Percentiles rank a stretch among this genome's conserved stretches.
Evolutionary conservation across 768 basidiomycete genomes (phyloP).

Genomic region (Holtermannia corniformis): DNA sequence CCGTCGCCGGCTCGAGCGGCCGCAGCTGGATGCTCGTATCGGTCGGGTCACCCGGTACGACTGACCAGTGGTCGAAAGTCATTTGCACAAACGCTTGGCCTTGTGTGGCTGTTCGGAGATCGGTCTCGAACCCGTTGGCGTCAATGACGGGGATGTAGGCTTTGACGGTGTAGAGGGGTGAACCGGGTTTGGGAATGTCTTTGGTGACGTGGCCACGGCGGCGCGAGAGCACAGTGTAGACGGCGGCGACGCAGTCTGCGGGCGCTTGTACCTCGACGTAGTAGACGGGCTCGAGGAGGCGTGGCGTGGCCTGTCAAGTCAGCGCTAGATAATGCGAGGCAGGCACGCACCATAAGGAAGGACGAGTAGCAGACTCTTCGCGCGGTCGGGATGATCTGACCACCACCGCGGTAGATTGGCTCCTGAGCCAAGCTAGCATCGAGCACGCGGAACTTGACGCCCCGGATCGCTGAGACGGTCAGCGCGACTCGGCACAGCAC

Average conservation of each 20-base stretch:
- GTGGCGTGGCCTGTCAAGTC: slow-evolving; percentile 71
- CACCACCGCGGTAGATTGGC: slow-evolving; percentile 94
- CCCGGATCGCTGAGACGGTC: slow-evolving; percentile 69
- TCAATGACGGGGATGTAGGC: slow-evolving; percentile 97
- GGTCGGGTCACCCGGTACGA: slow-evolving; percentile 98
- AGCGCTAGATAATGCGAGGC: background rate
- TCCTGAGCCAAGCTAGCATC: slow-evolving; percentile 88
- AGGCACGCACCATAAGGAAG: slow-evolving; percentile 76
- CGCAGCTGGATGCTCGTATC: slow-evolving; percentile 94
- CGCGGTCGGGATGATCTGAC: slow-evolving; percentile 98
- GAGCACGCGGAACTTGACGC: slow-evolving; percentile 93
- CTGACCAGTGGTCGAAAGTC: slow-evolving; percentile 96
- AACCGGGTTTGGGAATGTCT: slow-evolving; percentile 95
- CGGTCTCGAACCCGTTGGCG: slow-evolving; percentile 97
- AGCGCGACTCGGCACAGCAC: background rate
- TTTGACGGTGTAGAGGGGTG: slow-evolving; percentile 94
- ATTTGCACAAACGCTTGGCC: slow-evolving; percentile 99
- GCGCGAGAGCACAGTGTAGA: slow-evolving; percentile 96
- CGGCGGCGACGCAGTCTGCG: slow-evolving; percentile 95
- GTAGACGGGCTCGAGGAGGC: slow-evolving; percentile 94
- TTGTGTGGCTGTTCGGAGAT: slow-evolving; percentile 91
- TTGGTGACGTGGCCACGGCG: slow-evolving; percentile 98
- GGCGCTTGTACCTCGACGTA: slow-evolving; percentile 99
- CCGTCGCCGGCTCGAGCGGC: slow-evolving; percentile 92
- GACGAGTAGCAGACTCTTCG: slow-evolving; percentile 98